A percentile compares a stretch with the other conserved stretches of the same genome.
Conservation (phyloP, 176 grass and related monocot species). For the Oryza glaberrima region DNA sequence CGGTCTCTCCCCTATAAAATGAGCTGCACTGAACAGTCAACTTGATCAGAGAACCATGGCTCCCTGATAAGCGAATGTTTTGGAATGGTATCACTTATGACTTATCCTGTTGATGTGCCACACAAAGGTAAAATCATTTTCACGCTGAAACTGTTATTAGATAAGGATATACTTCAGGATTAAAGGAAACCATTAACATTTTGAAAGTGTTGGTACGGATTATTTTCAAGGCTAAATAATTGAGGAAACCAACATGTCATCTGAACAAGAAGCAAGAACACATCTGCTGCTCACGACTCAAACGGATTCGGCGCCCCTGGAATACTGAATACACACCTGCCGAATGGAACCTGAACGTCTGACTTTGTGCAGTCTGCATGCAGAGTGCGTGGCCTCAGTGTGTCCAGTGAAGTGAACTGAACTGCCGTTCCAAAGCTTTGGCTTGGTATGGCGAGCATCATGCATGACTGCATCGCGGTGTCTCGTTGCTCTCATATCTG, state of each 20-base stretch:
- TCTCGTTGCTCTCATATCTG: neutral
- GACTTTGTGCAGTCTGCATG: too few relatives aligned
- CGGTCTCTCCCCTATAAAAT: neutral
- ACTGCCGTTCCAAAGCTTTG: slow-evolving; percentile 17
- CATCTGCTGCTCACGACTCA: too few relatives aligned
- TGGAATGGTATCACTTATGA: neutral
- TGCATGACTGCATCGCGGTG: neutral
- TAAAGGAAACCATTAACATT: neutral
- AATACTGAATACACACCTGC: too few relatives aligned
- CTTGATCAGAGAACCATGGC: neutral
- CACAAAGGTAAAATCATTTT: neutral
- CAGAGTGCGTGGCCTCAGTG: too few relatives aligned
- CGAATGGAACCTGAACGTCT: too few relatives aligned
- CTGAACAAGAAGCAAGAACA: neutral
- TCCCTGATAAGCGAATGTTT: neutral
- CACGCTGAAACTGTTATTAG: neutral
- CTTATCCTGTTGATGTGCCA: neutral
- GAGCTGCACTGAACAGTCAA: neutral
- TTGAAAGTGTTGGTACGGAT: neutral
- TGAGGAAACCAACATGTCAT: neutral
- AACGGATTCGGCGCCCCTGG: too few relatives aligned
- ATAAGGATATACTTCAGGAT: neutral
- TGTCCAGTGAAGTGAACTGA: neutral
- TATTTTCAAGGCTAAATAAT: neutral
- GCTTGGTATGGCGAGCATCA: neutral